Conservation (phyloP, 2,329 filamentous ascomycete species). For the Phyllosticta citribraziliensis region DNA sequence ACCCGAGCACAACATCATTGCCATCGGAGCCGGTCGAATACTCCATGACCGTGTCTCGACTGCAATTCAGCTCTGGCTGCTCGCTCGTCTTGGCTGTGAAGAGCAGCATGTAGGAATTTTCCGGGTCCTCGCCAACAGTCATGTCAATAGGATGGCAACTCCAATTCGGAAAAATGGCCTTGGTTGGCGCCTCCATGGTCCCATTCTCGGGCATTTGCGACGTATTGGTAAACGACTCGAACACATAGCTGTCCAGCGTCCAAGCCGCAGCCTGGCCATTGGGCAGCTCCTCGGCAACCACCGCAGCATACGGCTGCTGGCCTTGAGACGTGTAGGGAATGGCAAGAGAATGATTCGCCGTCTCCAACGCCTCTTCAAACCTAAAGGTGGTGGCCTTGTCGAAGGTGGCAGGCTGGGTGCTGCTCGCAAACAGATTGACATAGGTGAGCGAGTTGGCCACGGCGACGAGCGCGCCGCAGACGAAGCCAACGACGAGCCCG, state of each 20-base stretch:
- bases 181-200: not conserved
- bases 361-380: constrained; percentile 1
- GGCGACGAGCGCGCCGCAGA: constrained; percentile 2
- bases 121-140: too few relatives aligned
- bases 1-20: not conserved
- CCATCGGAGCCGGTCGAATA: not conserved
- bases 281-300: not conserved
- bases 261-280: constrained; percentile 5
- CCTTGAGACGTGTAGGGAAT: not conserved
- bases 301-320: constrained; percentile 5
- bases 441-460: constrained; percentile 2
- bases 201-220: not conserved
- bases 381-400: not conserved
- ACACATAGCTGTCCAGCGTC: constrained; percentile 5
- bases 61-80: constrained; percentile 1
- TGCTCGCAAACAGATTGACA: not conserved
- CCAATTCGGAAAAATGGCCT: not conserved
- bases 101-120: not conserved
- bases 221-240: constrained; percentile 6
- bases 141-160: not conserved
- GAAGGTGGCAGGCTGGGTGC: not conserved
- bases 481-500: not conserved
- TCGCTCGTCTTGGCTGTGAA: not conserved
- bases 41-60: not conserved
- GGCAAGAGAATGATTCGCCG: not conserved